Conservation (phyloP, 441 rosid species). For the Bruguiera hainesii region DNA sequence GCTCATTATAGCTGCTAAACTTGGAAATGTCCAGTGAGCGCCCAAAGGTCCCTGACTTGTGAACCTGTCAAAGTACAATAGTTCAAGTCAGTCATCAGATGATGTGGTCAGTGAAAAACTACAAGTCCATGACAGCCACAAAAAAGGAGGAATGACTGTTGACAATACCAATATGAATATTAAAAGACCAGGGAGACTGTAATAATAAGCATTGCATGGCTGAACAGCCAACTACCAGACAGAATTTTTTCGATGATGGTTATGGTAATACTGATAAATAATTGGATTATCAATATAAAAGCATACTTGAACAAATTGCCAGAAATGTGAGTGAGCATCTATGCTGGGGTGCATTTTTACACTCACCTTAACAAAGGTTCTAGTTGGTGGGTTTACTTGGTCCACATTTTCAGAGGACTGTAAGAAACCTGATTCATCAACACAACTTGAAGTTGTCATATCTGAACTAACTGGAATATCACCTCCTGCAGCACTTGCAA, state of each 20-base stretch:
- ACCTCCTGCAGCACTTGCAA: slow-evolving; percentile 25
- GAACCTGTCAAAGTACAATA: slow-evolving; percentile 37
- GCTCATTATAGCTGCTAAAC: slow-evolving; percentile 69
- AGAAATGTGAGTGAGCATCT: too few species aligned
- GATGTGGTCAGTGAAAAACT: background rate
- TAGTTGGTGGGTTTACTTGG: slow-evolving; percentile 29
- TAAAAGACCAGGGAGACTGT: too few species aligned
- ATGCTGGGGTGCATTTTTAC: too few species aligned
- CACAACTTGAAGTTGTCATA: slow-evolving; percentile 33
- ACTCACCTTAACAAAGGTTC: slow-evolving; percentile 47
- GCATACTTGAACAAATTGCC: too few species aligned
- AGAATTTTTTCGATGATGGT: too few species aligned
- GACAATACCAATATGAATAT: too few species aligned
- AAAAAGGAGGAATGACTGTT: background rate
- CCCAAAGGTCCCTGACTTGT: slow-evolving; percentile 63
- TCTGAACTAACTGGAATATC: slow-evolving; percentile 36
- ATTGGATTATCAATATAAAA: too few species aligned
- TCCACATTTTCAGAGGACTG: slow-evolving; percentile 38
- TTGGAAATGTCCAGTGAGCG: slow-evolving; percentile 59
- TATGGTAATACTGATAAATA: too few species aligned
- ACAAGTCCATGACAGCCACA: background rate
- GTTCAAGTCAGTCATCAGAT: slow-evolving; percentile 1
- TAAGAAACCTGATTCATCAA: slow-evolving; percentile 39
- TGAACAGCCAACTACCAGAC: too few species aligned
- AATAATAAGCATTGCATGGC: too few species aligned